Evolutionary conservation across 371 early-diverging fungal genomes (phyloP).

Genomic region (Basidiobolus meristosporus): DNA sequence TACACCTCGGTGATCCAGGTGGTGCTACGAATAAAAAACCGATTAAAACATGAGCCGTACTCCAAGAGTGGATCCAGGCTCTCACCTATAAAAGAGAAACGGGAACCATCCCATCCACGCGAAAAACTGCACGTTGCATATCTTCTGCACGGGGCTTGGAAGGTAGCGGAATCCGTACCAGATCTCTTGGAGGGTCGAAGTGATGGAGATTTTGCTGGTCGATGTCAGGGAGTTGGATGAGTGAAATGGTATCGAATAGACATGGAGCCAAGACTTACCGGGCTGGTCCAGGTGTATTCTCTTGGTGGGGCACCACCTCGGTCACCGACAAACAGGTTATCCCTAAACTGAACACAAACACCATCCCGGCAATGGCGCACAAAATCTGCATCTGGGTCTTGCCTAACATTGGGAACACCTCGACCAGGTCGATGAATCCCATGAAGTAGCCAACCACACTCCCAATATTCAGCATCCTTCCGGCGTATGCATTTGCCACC

Average conservation of each 20-base stretch:
- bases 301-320: too few species aligned
- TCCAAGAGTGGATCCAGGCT: background rate
- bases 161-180: slow-evolving; percentile 22
- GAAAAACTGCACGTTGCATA: slow-evolving; percentile 81
- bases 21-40: background rate
- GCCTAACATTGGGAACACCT: slow-evolving; percentile 50
- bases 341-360: slow-evolving; percentile 34
- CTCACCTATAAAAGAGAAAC: slow-evolving; percentile 60
- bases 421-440: slow-evolving; percentile 63
- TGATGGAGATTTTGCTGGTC: too few species aligned
- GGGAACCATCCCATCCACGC: slow-evolving; percentile 95
- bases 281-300: too few species aligned
- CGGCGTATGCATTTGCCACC: slow-evolving; percentile 79
- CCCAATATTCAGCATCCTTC: slow-evolving; percentile 77
- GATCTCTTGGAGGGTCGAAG: too few species aligned
- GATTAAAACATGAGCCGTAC: too few species aligned
- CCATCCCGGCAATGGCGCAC: slow-evolving; percentile 43
- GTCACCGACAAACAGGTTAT: slow-evolving; percentile 47
- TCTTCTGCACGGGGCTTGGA: slow-evolving; percentile 43
- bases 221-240: too few species aligned
- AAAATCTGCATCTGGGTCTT: slow-evolving; percentile 65
- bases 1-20: background rate
- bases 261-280: too few species aligned
- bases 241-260: too few species aligned
- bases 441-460: slow-evolving; percentile 73